Conservation (phyloP, 2,329 filamentous ascomycete species). For the Phoma sp. region DNA sequence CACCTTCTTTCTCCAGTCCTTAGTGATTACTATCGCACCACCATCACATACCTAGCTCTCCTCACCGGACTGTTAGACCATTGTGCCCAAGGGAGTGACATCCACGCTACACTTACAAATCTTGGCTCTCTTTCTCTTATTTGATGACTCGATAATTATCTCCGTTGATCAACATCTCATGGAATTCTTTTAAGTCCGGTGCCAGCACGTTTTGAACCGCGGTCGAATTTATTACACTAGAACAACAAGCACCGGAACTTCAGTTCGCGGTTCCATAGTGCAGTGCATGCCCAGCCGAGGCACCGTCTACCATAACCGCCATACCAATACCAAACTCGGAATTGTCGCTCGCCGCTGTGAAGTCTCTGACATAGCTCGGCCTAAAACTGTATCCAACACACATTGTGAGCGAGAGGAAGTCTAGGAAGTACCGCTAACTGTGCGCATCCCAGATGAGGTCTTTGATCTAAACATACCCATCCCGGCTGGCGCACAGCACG, state of each 20-base stretch:
- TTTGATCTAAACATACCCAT: conserved; percentile 82
- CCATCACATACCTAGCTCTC: conserved; percentile 6
- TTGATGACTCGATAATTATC: not conserved
- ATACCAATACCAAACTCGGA: conserved; percentile 93
- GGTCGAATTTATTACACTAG: conserved; percentile 82
- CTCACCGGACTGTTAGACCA: not conserved
- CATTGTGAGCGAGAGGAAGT: conserved; percentile 77
- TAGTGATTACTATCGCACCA: not conserved
- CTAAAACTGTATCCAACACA: conserved; percentile 69
- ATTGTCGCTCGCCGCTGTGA: conserved; percentile 91
- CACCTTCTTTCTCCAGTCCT: not conserved
- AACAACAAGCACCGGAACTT: conserved; percentile 80
- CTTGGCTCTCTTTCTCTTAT: not conserved
- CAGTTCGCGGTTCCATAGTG: conserved; percentile 84
- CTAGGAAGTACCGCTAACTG: conserved; percentile 81
- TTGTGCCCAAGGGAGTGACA: not conserved
- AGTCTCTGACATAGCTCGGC: conserved; percentile 77
- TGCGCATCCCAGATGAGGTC: conserved; percentile 78
- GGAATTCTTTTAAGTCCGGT: conserved; percentile 53
- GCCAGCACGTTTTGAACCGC: conserved; percentile 63
- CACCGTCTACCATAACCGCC: conserved; percentile 80
- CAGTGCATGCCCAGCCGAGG: conserved; percentile 79
- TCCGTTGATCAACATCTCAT: not conserved
- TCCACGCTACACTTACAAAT: not conserved
- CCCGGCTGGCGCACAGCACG: conserved; percentile 84